Conservation (phyloP, 2,329 filamentous ascomycete species). For the Didymella sp. region DNA sequence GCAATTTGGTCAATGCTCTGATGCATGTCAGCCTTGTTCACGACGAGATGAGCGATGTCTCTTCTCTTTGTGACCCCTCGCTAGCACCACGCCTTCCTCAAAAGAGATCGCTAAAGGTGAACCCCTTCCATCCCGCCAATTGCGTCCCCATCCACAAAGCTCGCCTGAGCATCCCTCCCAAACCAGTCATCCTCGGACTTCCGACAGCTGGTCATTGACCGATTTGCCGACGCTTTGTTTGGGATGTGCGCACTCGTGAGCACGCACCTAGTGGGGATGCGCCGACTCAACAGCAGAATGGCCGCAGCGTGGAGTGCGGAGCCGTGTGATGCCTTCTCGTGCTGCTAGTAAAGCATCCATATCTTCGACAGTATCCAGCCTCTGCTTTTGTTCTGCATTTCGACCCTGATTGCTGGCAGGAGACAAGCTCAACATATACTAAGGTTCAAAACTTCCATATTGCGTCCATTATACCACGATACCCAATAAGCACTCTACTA, state of each 20-base stretch:
- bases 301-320: conserved; percentile 13
- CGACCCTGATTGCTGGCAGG: neutral
- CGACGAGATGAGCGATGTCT: neutral
- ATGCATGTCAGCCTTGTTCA: neutral
- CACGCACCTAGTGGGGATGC: conserved; percentile 15
- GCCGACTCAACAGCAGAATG: conserved; percentile 3
- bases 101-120: neutral
- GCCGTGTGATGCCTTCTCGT: conserved; percentile 10
- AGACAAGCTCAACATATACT: conserved; percentile 2
- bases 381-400: neutral
- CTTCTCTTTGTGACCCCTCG: neutral
- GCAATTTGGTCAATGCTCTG: neutral
- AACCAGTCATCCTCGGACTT: conserved; percentile 3
- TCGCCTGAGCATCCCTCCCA: neutral
- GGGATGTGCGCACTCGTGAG: conserved; percentile 4
- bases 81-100: neutral
- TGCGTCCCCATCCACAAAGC: neutral
- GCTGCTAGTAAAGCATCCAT: neutral
- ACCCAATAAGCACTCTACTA: conserved; percentile 24
- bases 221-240: conserved; percentile 3
- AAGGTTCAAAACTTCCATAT: neutral
- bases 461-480: neutral
- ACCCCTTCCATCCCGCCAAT: neutral
- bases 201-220: conserved; percentile 10
- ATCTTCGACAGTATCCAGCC: neutral